These are phyloP conservation scores for Claviceps citrina DNA, from an alignment of 2,329 filamentous ascomycete species.

Conservation along the genomic window DNA sequence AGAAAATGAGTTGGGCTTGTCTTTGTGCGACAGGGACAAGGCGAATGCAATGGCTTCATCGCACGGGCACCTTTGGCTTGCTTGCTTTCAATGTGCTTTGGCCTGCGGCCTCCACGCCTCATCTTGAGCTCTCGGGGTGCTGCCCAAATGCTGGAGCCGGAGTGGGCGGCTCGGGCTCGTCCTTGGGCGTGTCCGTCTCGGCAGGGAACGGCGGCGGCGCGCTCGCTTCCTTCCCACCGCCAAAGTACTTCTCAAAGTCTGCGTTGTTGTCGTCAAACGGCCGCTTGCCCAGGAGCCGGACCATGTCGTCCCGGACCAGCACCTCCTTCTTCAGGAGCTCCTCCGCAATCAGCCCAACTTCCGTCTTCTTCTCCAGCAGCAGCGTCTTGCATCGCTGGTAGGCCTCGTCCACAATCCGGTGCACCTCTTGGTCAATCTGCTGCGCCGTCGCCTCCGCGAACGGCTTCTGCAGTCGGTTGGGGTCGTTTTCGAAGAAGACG, in stretches of 20 bases:
- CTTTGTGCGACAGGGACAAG: neutral
- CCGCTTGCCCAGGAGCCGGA: conserved; percentile 68
- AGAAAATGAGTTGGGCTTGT: conserved; percentile 1
- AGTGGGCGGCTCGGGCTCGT: conserved; percentile 19
- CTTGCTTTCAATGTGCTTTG: too few species aligned
- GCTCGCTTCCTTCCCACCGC: conserved; percentile 39
- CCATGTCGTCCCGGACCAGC: conserved; percentile 79
- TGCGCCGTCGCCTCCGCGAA: conserved; percentile 91
- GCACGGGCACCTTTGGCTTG: too few species aligned
- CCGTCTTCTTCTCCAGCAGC: conserved; percentile 68
- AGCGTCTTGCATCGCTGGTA: conserved; percentile 82
- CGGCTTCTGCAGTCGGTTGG: conserved; percentile 76
- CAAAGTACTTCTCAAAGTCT: conserved; percentile 93
- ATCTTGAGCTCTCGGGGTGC: conserved; percentile 6
- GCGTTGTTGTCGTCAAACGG: conserved; percentile 74
- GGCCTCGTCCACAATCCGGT: conserved; percentile 78
- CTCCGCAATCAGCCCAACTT: conserved; percentile 81
- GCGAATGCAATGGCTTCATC: neutral
- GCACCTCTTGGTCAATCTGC: conserved; percentile 81
- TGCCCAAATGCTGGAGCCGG: conserved; percentile 25
- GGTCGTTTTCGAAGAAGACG: conserved; percentile 74
- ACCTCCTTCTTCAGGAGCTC: conserved; percentile 88
- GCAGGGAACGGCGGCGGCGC: conserved; percentile 41
- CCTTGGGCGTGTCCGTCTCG: conserved; percentile 25
- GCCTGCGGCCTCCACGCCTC: too few species aligned